phyloP scores from a whole-genome alignment of 208 protist species.

The Trypanosoma cruzi region DNA sequence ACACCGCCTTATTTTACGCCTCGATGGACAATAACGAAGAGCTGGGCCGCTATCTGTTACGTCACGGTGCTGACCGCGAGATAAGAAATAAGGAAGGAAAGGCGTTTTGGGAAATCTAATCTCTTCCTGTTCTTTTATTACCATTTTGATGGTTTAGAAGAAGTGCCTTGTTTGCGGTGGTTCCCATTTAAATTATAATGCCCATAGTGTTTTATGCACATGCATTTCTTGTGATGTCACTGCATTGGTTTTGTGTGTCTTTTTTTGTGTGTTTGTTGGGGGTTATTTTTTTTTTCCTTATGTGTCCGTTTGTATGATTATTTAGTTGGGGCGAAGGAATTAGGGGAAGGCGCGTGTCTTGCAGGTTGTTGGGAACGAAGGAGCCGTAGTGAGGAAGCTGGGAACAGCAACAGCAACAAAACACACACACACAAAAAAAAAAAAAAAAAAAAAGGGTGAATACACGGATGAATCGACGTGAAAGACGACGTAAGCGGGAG shows the following conservation, averaged over 20 bases:
- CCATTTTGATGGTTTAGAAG: not conserved
- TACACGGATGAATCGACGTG: constrained; percentile 59
- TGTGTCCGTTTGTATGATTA: constrained; percentile 6
- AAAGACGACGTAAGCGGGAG: constrained; percentile 66
- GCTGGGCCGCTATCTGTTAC: constrained; percentile 79
- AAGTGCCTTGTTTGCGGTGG: not conserved
- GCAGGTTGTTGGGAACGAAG: too few relatives aligned
- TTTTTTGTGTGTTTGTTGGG: not conserved
- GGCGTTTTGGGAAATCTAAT: constrained; percentile 88
- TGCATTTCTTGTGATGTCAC: not conserved
- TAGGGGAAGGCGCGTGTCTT: not conserved
- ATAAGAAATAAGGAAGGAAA: constrained; percentile 90
- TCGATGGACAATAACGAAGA: constrained; percentile 93
- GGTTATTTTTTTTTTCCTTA: constrained; percentile 18
- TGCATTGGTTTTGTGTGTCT: not conserved
- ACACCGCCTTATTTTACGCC: constrained; percentile 92
- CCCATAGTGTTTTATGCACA: not conserved
- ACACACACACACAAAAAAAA: constrained; percentile 12
- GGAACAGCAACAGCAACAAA: too few relatives aligned
- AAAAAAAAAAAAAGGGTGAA: constrained; percentile 11
- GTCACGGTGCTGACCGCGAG: constrained; percentile 77
- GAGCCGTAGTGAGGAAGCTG: too few relatives aligned
- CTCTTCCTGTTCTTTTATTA: not conserved
- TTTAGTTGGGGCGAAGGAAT: not conserved
- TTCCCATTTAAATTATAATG: not conserved